These are phyloP conservation scores for Saccharum spontaneum DNA, from an alignment of 176 grass and related monocot species.

Conservation along the genomic window DNA sequence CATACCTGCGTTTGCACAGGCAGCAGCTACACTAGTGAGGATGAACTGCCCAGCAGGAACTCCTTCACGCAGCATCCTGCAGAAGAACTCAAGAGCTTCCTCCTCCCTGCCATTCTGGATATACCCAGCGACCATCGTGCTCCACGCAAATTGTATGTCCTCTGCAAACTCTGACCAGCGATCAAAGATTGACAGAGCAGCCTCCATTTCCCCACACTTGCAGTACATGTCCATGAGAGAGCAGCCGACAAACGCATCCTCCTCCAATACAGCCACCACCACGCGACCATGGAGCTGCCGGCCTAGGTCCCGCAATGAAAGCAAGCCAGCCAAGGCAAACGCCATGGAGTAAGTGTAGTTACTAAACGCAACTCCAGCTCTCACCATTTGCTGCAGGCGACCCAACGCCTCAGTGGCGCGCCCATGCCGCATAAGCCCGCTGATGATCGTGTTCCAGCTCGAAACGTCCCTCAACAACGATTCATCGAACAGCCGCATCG, in stretches of 20 bases:
- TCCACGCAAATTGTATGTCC: conserved; percentile 48
- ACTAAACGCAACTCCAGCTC: conserved; percentile 39
- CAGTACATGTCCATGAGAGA: conserved; percentile 85
- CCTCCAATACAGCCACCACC: conserved; percentile 35
- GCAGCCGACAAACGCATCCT: conserved; percentile 42
- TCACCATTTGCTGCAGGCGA: conserved; percentile 38
- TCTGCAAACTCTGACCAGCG: conserved; percentile 7
- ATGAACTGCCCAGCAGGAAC: conserved; percentile 41
- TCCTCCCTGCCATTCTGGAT: conserved; percentile 58
- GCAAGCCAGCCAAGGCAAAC: conserved; percentile 49
- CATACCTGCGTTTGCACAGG: conserved; percentile 60
- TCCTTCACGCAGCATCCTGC: conserved; percentile 46
- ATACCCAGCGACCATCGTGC: conserved; percentile 55
- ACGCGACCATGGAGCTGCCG: conserved; percentile 55
- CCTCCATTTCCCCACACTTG: conserved; percentile 49
- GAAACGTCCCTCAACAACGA: conserved; percentile 44
- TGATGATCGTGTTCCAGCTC: conserved; percentile 71
- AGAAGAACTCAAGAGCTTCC: conserved; percentile 50
- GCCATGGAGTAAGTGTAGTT: conserved; percentile 60
- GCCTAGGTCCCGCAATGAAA: conserved; percentile 46
- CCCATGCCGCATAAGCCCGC: conserved; percentile 43
- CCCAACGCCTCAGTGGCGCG: conserved; percentile 27
- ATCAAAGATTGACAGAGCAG: conserved; percentile 45
- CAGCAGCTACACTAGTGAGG: conserved; percentile 56
- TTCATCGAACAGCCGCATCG: conserved; percentile 42